A percentile compares a stretch with the other conserved stretches of the same genome.
phyloP scores from a whole-genome alignment of 164 flowering plant genomes.

The grape (Vitis vinifera) region DNA sequence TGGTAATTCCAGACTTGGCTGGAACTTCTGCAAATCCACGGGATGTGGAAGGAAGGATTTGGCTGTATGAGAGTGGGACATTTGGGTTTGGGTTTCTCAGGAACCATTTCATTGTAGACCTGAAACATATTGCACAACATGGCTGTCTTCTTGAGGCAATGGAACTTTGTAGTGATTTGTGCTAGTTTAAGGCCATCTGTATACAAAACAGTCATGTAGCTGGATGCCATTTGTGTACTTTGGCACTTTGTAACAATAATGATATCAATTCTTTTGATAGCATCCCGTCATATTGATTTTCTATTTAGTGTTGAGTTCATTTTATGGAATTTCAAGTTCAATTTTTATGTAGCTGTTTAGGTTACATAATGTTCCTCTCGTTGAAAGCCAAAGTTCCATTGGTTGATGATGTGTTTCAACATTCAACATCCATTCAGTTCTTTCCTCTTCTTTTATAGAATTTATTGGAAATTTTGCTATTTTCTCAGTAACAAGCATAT shows the following conservation, averaged over 20 bases:
- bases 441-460: too few species aligned
- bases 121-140: slow-evolving; percentile 58
- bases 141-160: slow-evolving; percentile 54
- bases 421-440: too few species aligned
- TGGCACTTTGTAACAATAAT: slow-evolving; percentile 6
- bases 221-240: slow-evolving; percentile 3
- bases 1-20: slow-evolving; percentile 50
- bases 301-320: neutral
- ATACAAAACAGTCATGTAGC: slow-evolving; percentile 9
- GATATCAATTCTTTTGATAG: neutral
- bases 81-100: slow-evolving; percentile 91
- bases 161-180: slow-evolving; percentile 23
- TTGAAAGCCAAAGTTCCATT: too few species aligned
- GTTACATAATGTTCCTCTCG: too few species aligned
- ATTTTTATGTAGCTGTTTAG: neutral
- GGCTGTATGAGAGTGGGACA: slow-evolving; percentile 80
- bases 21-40: slow-evolving; percentile 37
- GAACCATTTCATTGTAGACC: slow-evolving; percentile 60
- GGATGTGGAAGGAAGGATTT: slow-evolving; percentile 74
- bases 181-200: neutral
- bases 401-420: too few species aligned
- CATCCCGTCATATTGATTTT: too few species aligned
- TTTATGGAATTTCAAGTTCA: neutral
- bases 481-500: too few species aligned
- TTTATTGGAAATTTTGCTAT: too few species aligned